Evolutionary conservation across 2,329 filamentous ascomycete species (phyloP), one percentile per base, ranked within the genome.

Genomic region (Epichloe gansuensis): DNA sequence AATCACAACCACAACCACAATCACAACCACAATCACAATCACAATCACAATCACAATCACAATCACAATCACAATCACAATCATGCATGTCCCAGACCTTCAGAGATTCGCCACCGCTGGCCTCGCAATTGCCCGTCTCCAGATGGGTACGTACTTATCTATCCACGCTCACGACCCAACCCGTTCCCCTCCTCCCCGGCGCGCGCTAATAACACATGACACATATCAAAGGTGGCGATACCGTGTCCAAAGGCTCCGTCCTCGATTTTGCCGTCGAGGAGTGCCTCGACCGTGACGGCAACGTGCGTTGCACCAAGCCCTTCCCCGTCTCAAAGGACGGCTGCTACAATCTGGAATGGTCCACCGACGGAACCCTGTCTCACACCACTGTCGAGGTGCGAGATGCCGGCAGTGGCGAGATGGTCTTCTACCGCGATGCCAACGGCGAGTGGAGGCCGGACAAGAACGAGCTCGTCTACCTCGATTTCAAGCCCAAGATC

Each of bases 401-500:
- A 28, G 60, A 72, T 56, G 67, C 67, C 6, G 69, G 63, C 2
- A 63, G 65, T 44, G 61, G 59, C 46, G 69, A 74, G 59, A 54
- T 74, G 13, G 71, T 74, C 5, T 74, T 63, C 57, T 74, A 73
- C 55, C 62, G 71, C 13, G 71, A 75, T 55, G 73, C 71, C 21
- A 62, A 74, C 59, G 72, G 71, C 21, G 62, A 72, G 38, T 75
- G 72, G 72, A 70, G 59, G 2, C 66, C 70, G 0, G 67, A 72
- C 57, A 73, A 73, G 65, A 62, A 62, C 9, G 71, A 73, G 64
- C 61, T 72, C 21, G 70, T 73, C 3, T 73, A 73, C 35, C 54
- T 74, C 41, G 72, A 74, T 54, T 74, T 74, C 56, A 72, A 71
- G 56, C 71, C 72, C 15, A 75, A 73, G 65, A 56, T 75, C 3